A percentile compares a stretch with the other conserved stretches of the same genome.
These are phyloP conservation scores for Nemania sp. DNA, from an alignment of 2,329 filamentous ascomycete species.

Conservation along the genomic window DNA sequence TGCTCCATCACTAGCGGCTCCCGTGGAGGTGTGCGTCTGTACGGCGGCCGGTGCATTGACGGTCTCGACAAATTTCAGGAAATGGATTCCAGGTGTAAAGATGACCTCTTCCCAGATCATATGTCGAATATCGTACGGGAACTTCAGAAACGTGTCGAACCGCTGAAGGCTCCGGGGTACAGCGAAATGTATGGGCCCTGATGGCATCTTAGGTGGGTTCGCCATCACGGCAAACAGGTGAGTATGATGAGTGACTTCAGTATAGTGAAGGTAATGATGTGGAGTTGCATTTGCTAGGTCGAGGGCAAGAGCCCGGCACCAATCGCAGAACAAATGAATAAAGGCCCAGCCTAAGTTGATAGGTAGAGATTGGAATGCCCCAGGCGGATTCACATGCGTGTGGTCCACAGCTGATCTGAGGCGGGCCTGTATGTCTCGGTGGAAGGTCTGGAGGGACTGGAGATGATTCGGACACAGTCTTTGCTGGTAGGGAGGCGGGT, in stretches of 20 bases:
- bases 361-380: not conserved
- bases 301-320: not conserved
- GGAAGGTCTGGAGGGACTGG: not conserved
- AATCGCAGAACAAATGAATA: not conserved
- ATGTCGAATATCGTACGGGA: constrained; percentile 39
- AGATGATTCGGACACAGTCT: not conserved
- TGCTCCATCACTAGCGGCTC: constrained; percentile 3
- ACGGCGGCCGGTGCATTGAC: not conserved
- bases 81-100: constrained; percentile 40
- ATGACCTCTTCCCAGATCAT: constrained; percentile 38
- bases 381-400: not conserved
- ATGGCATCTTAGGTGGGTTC: not conserved
- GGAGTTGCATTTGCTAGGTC: not conserved
- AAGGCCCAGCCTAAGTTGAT: not conserved
- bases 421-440: constrained; percentile 1
- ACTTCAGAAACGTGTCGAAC: constrained; percentile 33
- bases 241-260: not conserved
- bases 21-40: not conserved
- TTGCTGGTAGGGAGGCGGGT: not conserved
- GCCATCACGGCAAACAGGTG: constrained; percentile 15
- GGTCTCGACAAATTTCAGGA: constrained; percentile 37
- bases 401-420: not conserved
- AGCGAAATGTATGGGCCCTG: constrained; percentile 27
- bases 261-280: not conserved
- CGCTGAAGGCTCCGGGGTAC: constrained; percentile 32